Percentiles rank a stretch among this genome's conserved stretches.
These are phyloP conservation scores for Pontederia paniculata DNA, from an alignment of 176 grass and related monocot genomes.

Conservation along the genomic window DNA sequence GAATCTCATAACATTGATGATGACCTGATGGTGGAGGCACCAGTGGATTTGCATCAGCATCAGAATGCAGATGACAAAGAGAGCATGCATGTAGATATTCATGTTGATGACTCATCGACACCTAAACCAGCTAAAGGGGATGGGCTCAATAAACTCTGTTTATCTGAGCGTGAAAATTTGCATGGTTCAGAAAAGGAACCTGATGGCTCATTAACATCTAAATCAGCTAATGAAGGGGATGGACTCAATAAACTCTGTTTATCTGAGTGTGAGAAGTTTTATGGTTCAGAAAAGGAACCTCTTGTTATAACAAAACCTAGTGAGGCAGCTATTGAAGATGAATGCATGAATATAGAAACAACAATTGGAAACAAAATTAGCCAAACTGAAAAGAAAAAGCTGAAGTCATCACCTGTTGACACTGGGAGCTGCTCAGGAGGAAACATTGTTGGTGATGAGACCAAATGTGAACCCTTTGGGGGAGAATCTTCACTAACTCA, in stretches of 20 bases:
- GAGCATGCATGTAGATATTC: not conserved
- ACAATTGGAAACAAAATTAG: not conserved
- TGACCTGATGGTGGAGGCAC: not conserved
- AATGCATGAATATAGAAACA: slow-evolving; percentile 11
- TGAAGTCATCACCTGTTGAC: slow-evolving; percentile 18
- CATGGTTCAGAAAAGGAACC: too few relatives aligned
- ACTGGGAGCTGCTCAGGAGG: slow-evolving; percentile 22
- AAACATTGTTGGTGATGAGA: slow-evolving; percentile 14
- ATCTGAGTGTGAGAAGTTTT: slow-evolving; percentile 12
- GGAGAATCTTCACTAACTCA: slow-evolving; percentile 17
- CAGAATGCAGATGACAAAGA: not conserved
- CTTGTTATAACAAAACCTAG: slow-evolving; percentile 16
- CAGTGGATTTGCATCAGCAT: slow-evolving; percentile 2
- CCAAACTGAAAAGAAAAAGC: slow-evolving; percentile 2
- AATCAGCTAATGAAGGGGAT: slow-evolving; percentile 13
- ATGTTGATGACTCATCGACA: not conserved
- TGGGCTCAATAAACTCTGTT: not conserved
- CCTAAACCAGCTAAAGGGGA: slow-evolving; percentile 10
- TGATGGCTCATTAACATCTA: not conserved
- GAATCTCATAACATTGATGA: not conserved
- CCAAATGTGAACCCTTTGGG: slow-evolving; percentile 20
- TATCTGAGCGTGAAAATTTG: slow-evolving; percentile 11
- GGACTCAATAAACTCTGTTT: not conserved
- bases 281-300: slow-evolving; percentile 20
- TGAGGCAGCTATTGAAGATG: slow-evolving; percentile 10